Base-by-base conservation (phyloP, 306 rosid genomes). In the Malus orientalis region DNA sequence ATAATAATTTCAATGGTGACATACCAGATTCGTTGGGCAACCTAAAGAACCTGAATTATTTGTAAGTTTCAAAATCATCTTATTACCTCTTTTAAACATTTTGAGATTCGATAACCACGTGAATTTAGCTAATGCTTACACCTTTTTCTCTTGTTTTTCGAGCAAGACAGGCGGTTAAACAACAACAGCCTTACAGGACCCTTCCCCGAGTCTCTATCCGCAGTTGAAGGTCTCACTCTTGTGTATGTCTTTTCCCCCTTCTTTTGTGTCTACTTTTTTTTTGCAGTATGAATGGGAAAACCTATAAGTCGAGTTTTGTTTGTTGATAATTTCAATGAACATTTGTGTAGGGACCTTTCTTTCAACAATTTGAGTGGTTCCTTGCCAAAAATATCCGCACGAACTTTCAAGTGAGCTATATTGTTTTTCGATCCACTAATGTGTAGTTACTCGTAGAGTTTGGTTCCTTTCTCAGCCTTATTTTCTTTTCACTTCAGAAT, bases 141-240 rank as follows among this genome's bases (percentile, higher is more conserved):
- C 33, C 13, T 54, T 80, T 80, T 40, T 77, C 51, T 75, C 27
- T 75, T 75, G 54, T 75, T 32, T 73, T 84, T 79, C 78, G 78
- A 79, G 65, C 87, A 67, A 81, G 77, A 81, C 85, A 96, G 99
- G 99, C 85, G 92, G 82, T 85, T 96, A 82, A 96, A 91, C 71
- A 92, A 96, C 87, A 96, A 96, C 87, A 96, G 98, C 84, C 93
- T 96, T 59, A 78, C 91, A 14, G 99, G 99, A 88, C 55, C 92
- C 45, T 88, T 90, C 74, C 99, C 99, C 16, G 90, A 73, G 69
- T 88, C 99, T 80, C 88, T 96, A 66, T 87, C 96, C 76, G 77
- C 80, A 12, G 82, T 96, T 38, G 77, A 85, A 79, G 93, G 99
- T 85, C 89, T 91, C 76, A 88, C 96, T 62, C 97, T 96, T 57